Conservation (phyloP, 2,329 filamentous ascomycete species). For the Elsinoe batatas region DNA sequence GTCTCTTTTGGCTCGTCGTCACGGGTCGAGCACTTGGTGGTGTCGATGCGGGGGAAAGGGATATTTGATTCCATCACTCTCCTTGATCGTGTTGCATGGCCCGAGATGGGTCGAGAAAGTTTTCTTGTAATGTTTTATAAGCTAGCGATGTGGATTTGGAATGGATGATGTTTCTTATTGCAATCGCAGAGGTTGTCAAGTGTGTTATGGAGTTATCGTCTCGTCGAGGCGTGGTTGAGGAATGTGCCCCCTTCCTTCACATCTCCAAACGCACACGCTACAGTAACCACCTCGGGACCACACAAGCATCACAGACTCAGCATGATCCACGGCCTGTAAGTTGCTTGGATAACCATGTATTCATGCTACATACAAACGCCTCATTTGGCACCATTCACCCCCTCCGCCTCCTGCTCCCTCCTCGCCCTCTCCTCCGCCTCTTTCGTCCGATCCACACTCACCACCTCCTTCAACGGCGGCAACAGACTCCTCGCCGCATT, state of each 20-base stretch:
- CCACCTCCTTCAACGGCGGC: slow-evolving; percentile 32
- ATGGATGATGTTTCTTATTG: too few relatives aligned
- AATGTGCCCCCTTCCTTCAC: too few relatives aligned
- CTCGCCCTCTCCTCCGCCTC: slow-evolving; percentile 16
- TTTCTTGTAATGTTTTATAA: slow-evolving; percentile 7
- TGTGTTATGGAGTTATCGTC: too few relatives aligned
- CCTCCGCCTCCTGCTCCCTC: slow-evolving; percentile 15
- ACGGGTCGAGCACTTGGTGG: not conserved
- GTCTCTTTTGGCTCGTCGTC: not conserved
- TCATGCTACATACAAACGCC: too few relatives aligned
- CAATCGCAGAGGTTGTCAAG: too few relatives aligned
- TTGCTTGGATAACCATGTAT: too few relatives aligned
- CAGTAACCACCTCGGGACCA: too few relatives aligned
- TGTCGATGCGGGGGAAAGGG: not conserved
- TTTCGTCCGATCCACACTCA: slow-evolving; percentile 22
- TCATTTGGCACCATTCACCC: too few relatives aligned
- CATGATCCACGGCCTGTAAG: too few relatives aligned
- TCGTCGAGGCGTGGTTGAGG: too few relatives aligned
- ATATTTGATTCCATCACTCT: not conserved
- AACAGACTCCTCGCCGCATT: slow-evolving; percentile 39
- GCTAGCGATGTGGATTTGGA: not conserved
- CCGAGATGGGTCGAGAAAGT: not conserved
- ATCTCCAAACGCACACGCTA: too few relatives aligned
- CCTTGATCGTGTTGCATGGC: not conserved
- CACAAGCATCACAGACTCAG: too few relatives aligned